Percentiles rank a stretch among this genome's conserved stretches.
These are phyloP conservation scores for Rosa chinensis DNA, from an alignment of 306 rosid species.

Conservation along the genomic window DNA sequence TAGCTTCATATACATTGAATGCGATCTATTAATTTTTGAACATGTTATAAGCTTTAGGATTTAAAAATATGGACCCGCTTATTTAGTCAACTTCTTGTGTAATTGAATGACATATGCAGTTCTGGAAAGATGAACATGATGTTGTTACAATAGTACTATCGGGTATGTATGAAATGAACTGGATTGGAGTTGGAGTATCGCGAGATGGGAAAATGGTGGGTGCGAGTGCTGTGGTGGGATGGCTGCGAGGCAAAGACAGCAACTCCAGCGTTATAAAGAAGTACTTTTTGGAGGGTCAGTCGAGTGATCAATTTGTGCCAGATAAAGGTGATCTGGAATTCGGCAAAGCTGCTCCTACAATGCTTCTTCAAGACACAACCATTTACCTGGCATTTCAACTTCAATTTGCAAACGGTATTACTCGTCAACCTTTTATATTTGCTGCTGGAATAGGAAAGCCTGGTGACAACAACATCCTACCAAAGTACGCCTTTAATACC, in stretches of 20 bases:
- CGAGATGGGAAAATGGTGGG: constrained; percentile 15
- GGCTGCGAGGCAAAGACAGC: constrained; percentile 4
- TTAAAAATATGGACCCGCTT: too few relatives aligned
- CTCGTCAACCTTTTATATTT: constrained; percentile 1
- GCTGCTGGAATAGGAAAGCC: constrained; percentile 11
- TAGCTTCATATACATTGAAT: too few relatives aligned
- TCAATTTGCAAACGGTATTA: neutral
- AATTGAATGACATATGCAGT: neutral
- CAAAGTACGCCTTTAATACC: neutral
- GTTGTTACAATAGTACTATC: neutral
- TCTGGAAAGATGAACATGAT: neutral
- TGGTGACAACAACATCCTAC: neutral
- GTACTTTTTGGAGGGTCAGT: neutral
- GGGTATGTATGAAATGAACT: neutral
- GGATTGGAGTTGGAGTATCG: constrained; percentile 22
- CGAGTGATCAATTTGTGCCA: neutral
- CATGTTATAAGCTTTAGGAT: too few relatives aligned
- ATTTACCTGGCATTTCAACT: constrained; percentile 30
- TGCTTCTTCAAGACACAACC: neutral
- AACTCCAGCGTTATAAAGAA: neutral
- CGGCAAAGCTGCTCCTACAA: neutral
- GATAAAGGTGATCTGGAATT: constrained; percentile 16
- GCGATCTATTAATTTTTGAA: too few relatives aligned
- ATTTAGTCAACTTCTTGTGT: too few relatives aligned
- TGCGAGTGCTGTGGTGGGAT: constrained; percentile 27